Percentiles rank a stretch among this genome's conserved stretches.
phyloP scores from a whole-genome alignment of 805 yeast species.

The Saccharomycopsis fermentans region DNA sequence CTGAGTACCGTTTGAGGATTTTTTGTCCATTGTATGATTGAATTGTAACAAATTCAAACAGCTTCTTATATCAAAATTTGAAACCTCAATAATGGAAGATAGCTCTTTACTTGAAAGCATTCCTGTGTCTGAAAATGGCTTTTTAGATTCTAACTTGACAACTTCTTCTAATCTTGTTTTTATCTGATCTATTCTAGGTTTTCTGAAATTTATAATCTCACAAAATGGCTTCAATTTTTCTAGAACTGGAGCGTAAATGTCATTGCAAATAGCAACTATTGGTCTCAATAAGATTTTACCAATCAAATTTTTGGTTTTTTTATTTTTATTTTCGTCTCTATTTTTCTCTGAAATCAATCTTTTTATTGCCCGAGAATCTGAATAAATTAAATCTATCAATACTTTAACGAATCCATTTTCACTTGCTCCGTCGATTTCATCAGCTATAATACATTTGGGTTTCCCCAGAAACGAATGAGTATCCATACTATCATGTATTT shows the following conservation, averaged over 20 bases:
- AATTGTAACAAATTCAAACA: slow-evolving; percentile 81
- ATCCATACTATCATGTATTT: slow-evolving; percentile 51
- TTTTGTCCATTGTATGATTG: slow-evolving; percentile 22
- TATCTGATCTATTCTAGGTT: slow-evolving; percentile 40
- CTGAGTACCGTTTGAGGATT: slow-evolving; percentile 29
- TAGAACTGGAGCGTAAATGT: slow-evolving; percentile 63
- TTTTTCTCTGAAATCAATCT: slow-evolving; percentile 20
- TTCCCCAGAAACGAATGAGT: slow-evolving; percentile 56
- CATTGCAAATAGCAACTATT: slow-evolving; percentile 87
- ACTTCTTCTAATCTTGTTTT: slow-evolving; percentile 40
- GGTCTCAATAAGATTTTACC: slow-evolving; percentile 57
- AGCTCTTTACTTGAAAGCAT: slow-evolving; percentile 39
- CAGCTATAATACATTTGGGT: slow-evolving; percentile 77
- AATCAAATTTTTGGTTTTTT: slow-evolving; percentile 22
- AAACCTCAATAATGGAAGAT: slow-evolving; percentile 53
- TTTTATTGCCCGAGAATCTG: slow-evolving; percentile 46
- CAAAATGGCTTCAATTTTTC: slow-evolving; percentile 65
- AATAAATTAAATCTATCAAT: slow-evolving; percentile 44
- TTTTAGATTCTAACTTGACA: slow-evolving; percentile 39
- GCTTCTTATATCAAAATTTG: slow-evolving; percentile 79
- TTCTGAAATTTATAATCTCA: slow-evolving; percentile 59
- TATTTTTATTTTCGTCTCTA: slow-evolving; percentile 20
- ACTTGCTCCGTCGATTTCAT: slow-evolving; percentile 79
- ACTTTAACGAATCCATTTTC: slow-evolving; percentile 54
- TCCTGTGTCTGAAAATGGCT: slow-evolving; percentile 23